phyloP scores from a whole-genome alignment of 257 asterid genomes.

The Solanum etuberosum region DNA sequence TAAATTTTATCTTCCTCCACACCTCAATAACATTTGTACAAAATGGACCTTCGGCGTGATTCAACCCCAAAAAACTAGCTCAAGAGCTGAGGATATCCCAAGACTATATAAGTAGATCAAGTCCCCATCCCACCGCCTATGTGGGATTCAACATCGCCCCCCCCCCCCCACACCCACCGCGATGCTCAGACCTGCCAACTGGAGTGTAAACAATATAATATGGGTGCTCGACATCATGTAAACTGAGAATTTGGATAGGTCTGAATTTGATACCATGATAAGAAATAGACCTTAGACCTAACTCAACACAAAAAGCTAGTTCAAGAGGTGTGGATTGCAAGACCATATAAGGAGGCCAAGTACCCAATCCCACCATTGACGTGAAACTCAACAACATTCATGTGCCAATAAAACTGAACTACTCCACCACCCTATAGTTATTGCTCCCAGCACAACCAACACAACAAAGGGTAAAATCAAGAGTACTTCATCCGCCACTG shows the following conservation, averaged over 20 bases:
- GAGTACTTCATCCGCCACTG: background rate
- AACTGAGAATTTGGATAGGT: background rate
- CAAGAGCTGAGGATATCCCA: background rate
- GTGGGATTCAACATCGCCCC: background rate
- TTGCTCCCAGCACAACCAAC: background rate
- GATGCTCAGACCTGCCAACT: background rate
- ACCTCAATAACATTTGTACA: background rate
- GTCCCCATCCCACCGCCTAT: background rate
- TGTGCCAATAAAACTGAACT: background rate
- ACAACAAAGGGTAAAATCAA: background rate
- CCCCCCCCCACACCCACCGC: background rate
- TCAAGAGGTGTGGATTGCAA: background rate
- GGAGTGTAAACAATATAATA: background rate
- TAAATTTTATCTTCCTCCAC: background rate
- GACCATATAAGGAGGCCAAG: background rate
- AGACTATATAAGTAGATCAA: background rate
- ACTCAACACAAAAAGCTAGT: background rate
- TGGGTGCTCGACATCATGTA: background rate
- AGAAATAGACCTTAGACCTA: background rate
- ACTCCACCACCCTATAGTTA: background rate
- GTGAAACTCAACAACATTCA: background rate
- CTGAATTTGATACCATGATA: background rate
- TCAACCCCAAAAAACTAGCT: background rate
- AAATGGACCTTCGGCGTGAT: background rate
- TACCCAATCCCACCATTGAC: background rate